Conservation (phyloP, 371 early-diverging fungal genomes). For the Syncephalis plumigaleata region DNA sequence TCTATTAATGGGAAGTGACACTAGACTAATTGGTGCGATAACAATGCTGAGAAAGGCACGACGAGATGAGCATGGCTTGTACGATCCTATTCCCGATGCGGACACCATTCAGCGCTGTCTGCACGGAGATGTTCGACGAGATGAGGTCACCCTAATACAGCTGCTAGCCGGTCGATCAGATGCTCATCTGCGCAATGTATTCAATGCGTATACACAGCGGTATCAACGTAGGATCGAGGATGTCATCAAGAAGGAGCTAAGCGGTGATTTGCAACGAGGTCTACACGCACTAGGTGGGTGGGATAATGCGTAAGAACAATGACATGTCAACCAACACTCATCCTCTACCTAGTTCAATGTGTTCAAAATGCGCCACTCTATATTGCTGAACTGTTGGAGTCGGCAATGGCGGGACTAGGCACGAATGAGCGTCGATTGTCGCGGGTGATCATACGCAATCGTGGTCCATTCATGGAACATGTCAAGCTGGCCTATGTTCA, state of each 20-base stretch:
- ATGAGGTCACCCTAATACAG: conserved; percentile 8
- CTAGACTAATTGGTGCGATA: too few species aligned
- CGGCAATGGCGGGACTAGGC: conserved; percentile 28
- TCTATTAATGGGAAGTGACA: too few species aligned
- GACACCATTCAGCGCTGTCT: too few species aligned
- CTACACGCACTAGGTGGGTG: conserved; percentile 17
- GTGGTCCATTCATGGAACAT: conserved; percentile 20
- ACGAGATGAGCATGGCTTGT: too few species aligned
- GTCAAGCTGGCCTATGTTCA: conserved; percentile 22
- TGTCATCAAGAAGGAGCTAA: conserved; percentile 26
- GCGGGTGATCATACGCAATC: conserved; percentile 20
- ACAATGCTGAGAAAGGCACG: too few species aligned
- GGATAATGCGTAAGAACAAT: neutral
- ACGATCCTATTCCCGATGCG: too few species aligned
- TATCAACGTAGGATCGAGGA: conserved; percentile 19
- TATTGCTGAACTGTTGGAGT: conserved; percentile 23
- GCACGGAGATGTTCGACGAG: neutral
- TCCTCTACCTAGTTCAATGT: neutral
- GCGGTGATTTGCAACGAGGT: conserved; percentile 21
- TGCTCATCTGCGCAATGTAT: conserved; percentile 19
- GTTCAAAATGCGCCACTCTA: conserved; percentile 9
- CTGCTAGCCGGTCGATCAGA: conserved; percentile 15
- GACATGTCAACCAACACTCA: too few species aligned
- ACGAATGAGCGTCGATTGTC: conserved; percentile 23
- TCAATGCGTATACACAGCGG: conserved; percentile 16